Base-by-base conservation (phyloP, 176 grass and related monocot genomes). In the Oryza longistaminata region DNA sequence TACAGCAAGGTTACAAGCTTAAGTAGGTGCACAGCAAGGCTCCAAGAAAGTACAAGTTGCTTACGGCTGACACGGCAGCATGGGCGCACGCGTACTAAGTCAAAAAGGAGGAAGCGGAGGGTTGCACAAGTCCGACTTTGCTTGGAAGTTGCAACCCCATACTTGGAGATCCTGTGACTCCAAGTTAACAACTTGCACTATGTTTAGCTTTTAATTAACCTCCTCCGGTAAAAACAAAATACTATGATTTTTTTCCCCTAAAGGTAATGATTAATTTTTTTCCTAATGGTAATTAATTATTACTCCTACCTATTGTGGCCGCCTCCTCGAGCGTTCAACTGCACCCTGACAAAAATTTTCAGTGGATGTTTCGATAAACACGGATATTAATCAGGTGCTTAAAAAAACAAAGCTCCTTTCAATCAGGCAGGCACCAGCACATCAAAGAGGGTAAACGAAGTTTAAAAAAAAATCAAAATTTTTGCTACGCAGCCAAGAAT, bases 111-210 rank as follows among this genome's bases (percentile, higher is more conserved):
- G 73, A 49, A 29, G 75, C 52, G 2, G 2, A 39, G n/a, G 10
- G 80, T 62, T 70, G 69, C 80, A 86, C 68, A 90, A 87, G 80
- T 87, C 85, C 80, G 65, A 87, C 85, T 90, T 87, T 11, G 75
- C 75, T 80, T 87, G 89, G 85, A 83, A 83, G 62, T 70, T 79
- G 69, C 69, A 67, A 33, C 68, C 46, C 60, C 75, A 83, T 66
- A 35, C 68, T 42, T 83, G 83, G 75, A 84, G 78, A 87, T 68
- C 83, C 69, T 68, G 79, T 68, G 66, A 66, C 72, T 72, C 58
- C 65, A 7, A 72, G 9, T 49, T 65, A 6, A 4, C 83, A 81
- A 77, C 71, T 85, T 89, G 71, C 64, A 3, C 61, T 39, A 3
- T 27, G n/a, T 53, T 25, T 49, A 52, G 27, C 45, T 81, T 69